Conservation (phyloP, 2,329 filamentous ascomycete species). For the Sarocladiaceae sp. region DNA sequence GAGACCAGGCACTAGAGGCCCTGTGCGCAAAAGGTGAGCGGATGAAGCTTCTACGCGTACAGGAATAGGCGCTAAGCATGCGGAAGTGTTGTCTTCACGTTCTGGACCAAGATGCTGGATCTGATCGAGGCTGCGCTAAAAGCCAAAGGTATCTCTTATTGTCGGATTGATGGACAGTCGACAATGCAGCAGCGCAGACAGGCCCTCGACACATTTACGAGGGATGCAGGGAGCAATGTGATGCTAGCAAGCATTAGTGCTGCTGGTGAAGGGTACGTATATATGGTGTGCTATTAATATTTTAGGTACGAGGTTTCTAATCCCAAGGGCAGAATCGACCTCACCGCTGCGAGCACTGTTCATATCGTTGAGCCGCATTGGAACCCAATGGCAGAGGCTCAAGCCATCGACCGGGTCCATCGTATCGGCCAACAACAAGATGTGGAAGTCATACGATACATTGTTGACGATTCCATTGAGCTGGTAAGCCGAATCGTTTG, state of each 20-base stretch:
- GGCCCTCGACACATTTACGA: conserved; percentile 31
- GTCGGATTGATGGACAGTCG: conserved; percentile 39
- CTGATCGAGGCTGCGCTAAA: conserved; percentile 27
- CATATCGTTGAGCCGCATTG: conserved; percentile 49
- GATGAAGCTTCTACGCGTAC: no score
- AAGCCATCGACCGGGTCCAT: conserved; percentile 43
- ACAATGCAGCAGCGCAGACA: conserved; percentile 27
- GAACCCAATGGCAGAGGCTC: conserved; percentile 46
- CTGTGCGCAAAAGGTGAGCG: no score
- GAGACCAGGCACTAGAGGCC: no score
- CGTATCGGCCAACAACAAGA: conserved; percentile 37
- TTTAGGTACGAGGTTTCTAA: background rate
- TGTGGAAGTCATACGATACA: conserved; percentile 39
- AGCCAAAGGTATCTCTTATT: conserved; percentile 19
- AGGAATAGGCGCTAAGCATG: no score
- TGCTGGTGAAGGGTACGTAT: conserved; percentile 39
- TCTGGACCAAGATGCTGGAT: conserved; percentile 36
- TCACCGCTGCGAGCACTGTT: conserved; percentile 39
- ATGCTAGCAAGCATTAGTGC: conserved; percentile 49
- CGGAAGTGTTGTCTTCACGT: conserved; percentile 42
- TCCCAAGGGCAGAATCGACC: conserved; percentile 18
- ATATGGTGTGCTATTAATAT: background rate
- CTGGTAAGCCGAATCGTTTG: no score
- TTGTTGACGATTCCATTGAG: no score
- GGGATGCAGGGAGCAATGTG: conserved; percentile 21